Percentiles rank a stretch among this genome's conserved stretches.
These are phyloP conservation scores for Populus simonii DNA, from an alignment of 345 rosid species.

Conservation along the genomic window DNA sequence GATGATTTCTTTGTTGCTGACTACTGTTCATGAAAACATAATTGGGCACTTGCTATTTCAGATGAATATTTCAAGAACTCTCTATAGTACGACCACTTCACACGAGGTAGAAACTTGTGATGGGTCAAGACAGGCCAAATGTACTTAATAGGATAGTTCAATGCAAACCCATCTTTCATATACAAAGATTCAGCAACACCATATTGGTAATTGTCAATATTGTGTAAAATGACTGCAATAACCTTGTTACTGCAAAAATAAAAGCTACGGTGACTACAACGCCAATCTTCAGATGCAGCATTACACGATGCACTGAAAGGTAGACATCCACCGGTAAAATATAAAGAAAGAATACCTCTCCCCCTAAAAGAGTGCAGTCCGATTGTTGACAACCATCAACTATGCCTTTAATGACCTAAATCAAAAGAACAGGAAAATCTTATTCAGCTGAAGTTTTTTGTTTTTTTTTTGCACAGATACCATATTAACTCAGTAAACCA, in stretches of 20 bases:
- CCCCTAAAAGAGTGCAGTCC: constrained; percentile 81
- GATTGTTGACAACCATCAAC: constrained; percentile 88
- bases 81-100: neutral
- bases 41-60: too few species aligned
- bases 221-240: neutral
- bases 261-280: neutral
- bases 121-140: neutral
- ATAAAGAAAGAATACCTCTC: constrained; percentile 57
- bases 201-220: neutral
- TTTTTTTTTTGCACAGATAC: too few species aligned
- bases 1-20: too few species aligned
- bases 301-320: neutral
- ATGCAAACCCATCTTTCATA: too few species aligned
- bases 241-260: neutral
- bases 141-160: too few species aligned
- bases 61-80: neutral
- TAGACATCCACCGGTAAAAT: neutral
- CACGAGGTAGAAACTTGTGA: neutral
- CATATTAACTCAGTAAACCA: neutral
- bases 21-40: too few species aligned
- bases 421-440: neutral
- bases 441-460: neutral
- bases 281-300: neutral
- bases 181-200: neutral
- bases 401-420: constrained; percentile 86